Base-by-base conservation (phyloP, 139 green algal species). In the Auxenochlorella pyrenoidosa region DNA sequence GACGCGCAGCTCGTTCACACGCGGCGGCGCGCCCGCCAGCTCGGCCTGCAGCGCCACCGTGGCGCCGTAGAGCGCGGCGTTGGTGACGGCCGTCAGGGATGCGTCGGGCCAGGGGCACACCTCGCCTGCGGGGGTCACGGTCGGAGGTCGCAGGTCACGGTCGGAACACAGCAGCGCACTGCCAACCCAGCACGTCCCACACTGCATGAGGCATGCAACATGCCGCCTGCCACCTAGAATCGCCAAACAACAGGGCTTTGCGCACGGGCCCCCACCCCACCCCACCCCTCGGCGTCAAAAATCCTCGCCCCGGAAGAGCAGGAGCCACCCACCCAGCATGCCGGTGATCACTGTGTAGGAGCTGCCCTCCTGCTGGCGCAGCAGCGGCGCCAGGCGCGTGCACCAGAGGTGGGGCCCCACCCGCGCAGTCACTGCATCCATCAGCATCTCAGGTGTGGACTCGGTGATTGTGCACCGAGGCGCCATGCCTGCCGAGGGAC, bases 1-100 rank as follows among this genome's bases (percentile, higher is more conserved):
- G 38, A 79, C 47, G 40, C 72, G 72, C 38, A 79, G 72, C 72
- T 79, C 72, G 38, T 79, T 79, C 38, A 51, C 36, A 15, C 72
- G 36, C 72, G 38, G 38, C 38, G 72, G 28, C 72, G 5, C 22
- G 16, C 38, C 72, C 72, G 3, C 44, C 28, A 79, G 72, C 72
- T 79, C 72, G 2, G 72, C 72, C 72, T 54, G 72, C 1, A 79
- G 72, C 72, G 72, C 72, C 36, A 79, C 8, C 16, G 26, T 16
- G 21, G 72, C 72, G 10, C 72, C 72, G 38, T 58, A 79, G 0
- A 79, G 38, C 0, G 72, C 72, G 13, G 72, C 72, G 26, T 79
- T 79, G 72, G 72, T 51, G 38, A 79, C 28, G 5, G 72, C 72
- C 38, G 72, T 79, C 38, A 79, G 72, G 8, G 72, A 15, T 0